Conservation (phyloP, 768 basidiomycete genomes). For the Paxillus ammoniavirescens region DNA sequence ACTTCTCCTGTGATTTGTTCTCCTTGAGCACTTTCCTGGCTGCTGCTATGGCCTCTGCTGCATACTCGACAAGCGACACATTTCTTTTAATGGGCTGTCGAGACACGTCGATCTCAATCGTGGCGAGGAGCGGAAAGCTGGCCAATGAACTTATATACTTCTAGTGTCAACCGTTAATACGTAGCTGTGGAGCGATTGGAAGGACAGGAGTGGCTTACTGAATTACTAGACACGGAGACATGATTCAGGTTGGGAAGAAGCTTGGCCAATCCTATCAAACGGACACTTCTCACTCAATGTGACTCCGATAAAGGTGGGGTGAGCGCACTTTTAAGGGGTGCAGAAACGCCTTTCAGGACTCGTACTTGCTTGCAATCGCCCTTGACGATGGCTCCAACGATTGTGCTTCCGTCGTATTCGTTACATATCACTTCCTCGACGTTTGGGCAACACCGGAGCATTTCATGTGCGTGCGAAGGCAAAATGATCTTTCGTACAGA, state of each 20-base stretch:
- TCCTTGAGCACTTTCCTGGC: neutral
- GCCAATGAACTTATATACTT: neutral
- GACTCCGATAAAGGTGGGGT: constrained; percentile 4
- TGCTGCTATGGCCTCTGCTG: neutral
- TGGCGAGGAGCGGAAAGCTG: neutral
- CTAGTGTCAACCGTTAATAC: neutral
- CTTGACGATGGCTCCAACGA: constrained; percentile 7
- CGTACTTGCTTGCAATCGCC: neutral
- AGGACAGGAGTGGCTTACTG: neutral
- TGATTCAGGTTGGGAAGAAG: constrained; percentile 7
- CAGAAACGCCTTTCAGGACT: constrained; percentile 4
- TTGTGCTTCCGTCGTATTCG: constrained; percentile 3
- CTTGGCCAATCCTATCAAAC: constrained; percentile 4
- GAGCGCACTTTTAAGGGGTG: constrained; percentile 1
- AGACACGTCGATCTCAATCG: neutral
- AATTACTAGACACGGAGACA: neutral
- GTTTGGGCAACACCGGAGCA: constrained; percentile 10
- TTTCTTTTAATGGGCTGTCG: neutral
- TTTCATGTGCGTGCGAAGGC: constrained; percentile 4
- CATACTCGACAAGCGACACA: neutral
- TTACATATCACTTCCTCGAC: constrained; percentile 9
- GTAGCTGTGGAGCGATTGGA: neutral
- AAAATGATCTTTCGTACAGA: constrained; percentile 6
- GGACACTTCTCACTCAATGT: neutral
- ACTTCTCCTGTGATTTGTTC: constrained; percentile 7